Evolutionary conservation across 768 basidiomycete genomes (phyloP).

Genomic region (Termitomyces titanicus): DNA sequence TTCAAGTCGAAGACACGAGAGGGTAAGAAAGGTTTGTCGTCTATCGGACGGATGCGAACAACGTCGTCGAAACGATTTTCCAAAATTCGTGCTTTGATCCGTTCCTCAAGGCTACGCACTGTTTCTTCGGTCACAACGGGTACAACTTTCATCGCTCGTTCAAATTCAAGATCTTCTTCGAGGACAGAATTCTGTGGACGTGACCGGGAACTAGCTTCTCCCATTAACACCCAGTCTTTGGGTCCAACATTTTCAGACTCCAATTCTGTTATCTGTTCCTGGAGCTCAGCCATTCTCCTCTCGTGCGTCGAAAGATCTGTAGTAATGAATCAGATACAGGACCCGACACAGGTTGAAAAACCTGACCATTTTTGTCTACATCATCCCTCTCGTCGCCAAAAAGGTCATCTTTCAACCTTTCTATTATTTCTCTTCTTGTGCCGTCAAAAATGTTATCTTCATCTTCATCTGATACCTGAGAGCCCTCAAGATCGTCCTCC

Average conservation of each 20-base stretch:
- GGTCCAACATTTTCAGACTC: slow-evolving; percentile 84
- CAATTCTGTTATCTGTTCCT: slow-evolving; percentile 73
- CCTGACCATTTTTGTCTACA: slow-evolving; percentile 22
- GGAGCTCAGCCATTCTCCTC: slow-evolving; percentile 68
- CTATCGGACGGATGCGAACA: slow-evolving; percentile 70
- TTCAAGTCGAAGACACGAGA: slow-evolving; percentile 86
- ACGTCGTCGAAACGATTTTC: slow-evolving; percentile 91
- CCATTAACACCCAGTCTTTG: slow-evolving; percentile 92
- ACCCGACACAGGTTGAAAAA: slow-evolving; percentile 9
- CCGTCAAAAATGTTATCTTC: slow-evolving; percentile 30
- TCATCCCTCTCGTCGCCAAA: slow-evolving; percentile 73
- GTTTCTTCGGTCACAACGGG: slow-evolving; percentile 89
- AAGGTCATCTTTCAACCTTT: slow-evolving; percentile 71
- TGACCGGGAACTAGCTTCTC: slow-evolving; percentile 79
- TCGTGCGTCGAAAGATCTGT: slow-evolving; percentile 75
- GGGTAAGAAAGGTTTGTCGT: slow-evolving; percentile 88
- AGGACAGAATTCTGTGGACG: slow-evolving; percentile 90
- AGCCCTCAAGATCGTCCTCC: slow-evolving; percentile 18
- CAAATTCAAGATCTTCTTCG: slow-evolving; percentile 94
- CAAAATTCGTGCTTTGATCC: slow-evolving; percentile 85
- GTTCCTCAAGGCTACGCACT: slow-evolving; percentile 79
- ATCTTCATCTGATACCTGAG: slow-evolving; percentile 25
- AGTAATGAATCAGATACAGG: slow-evolving; percentile 2
- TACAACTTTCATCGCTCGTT: slow-evolving; percentile 80
- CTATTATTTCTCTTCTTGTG: slow-evolving; percentile 44